Evolutionary conservation across 1,284 basidiomycete species (phyloP).

Genomic region (Sanghuangporus weigelae): DNA sequence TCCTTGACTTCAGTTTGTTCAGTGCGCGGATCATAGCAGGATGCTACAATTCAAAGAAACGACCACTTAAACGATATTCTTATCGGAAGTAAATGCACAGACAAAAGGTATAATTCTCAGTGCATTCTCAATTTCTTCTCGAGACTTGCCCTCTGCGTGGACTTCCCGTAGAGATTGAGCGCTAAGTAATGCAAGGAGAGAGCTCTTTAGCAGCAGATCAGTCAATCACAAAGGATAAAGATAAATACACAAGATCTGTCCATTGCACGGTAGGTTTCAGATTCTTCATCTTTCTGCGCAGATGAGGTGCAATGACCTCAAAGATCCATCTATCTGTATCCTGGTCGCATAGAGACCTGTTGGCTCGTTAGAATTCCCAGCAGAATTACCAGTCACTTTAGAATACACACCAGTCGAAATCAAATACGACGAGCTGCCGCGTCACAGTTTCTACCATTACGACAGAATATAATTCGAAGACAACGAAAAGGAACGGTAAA

Average conservation of each 20-base stretch:
- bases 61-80: constrained; percentile 27
- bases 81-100: constrained; percentile 31
- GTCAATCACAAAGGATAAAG: not conserved
- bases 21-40: constrained; percentile 95
- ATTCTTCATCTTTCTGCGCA: constrained; percentile 80
- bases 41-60: constrained; percentile 83
- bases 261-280: constrained; percentile 73
- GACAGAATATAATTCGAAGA: not conserved
- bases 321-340: constrained; percentile 97
- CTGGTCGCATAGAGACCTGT: constrained; percentile 87
- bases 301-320: constrained; percentile 83
- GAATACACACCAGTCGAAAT: constrained; percentile 87
- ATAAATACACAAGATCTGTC: constrained; percentile 88
- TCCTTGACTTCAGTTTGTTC: constrained; percentile 60
- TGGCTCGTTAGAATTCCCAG: not conserved
- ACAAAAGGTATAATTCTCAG: constrained; percentile 86
- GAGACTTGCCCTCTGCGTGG: constrained; percentile 61
- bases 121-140: constrained; percentile 72
- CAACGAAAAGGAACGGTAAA: constrained; percentile 1
- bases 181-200: constrained; percentile 25
- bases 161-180: constrained; percentile 73
- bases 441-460: constrained; percentile 35
- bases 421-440: constrained; percentile 87
- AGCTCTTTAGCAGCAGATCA: not conserved
- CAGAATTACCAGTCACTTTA: not conserved